Evolutionary conservation across 2,329 filamentous ascomycete genomes (phyloP), one percentile per base, ranked within the genome.

Genomic region (Fusarium robinianum): DNA sequence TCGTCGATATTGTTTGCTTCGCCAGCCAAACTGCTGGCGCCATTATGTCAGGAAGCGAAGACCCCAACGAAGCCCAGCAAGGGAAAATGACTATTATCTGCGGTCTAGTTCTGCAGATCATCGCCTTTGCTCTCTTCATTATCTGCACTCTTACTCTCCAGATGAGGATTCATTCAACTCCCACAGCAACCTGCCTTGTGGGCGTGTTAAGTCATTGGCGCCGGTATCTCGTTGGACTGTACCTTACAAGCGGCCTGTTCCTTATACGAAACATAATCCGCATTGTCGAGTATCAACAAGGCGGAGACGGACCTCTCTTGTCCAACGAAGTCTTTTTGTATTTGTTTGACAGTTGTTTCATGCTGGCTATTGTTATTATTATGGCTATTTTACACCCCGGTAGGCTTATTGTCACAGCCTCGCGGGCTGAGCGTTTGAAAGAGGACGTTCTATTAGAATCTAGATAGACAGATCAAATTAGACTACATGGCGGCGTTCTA

Each of bases 111-210:
- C 55, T 79, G 5, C 78, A 81, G 51, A 68, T 81, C 4, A 21
- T 73, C 6, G 72, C 76, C 37, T 80, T 80, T 43, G 63, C 63
- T 8, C 66, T 78, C 26, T 80, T 81, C 47, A 59, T 77, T 14
- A 35, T 70, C 2, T 66, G 71, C 0, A 66, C 71, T 0, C 51
- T 65, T 2, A 50, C 72, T 0, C 77, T 78, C 55, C 72, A 80
- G 40, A 46, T 35, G 2, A 66, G 73, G 0, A 62, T 77, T 6
- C 10, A 10, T 23, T 44, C 49, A n/a, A 41, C 27, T 16, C 26
- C 45, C 10, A 26, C 38, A 15, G 5, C 23, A 2, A 27, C 36
- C 12, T 27, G 18, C 3, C 24, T 46, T 12, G 19, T 19, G 2
- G 8, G 7, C 14, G 30, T 40, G 6, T 24, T 49, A 4, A n/a